Evolutionary conservation across 257 asterid genomes (phyloP).

Genomic region (Solanum bulbocastanum): DNA sequence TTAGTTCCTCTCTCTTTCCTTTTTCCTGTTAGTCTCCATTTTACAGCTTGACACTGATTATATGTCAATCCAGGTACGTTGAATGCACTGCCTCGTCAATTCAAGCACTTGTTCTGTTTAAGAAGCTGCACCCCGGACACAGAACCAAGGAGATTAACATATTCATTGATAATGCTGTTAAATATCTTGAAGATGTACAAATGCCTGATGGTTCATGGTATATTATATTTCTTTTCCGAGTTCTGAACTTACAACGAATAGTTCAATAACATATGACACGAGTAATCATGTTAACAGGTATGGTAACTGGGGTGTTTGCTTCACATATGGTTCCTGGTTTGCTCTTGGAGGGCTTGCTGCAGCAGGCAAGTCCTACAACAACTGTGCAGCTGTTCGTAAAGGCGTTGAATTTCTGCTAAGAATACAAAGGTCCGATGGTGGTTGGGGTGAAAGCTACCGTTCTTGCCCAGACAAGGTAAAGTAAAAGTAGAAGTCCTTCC

Average conservation of each 20-base stretch:
- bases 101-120: conserved; percentile 56
- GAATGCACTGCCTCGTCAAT: conserved; percentile 78
- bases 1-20: neutral
- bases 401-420: conserved; percentile 46
- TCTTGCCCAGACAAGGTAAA: conserved; percentile 67
- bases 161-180: conserved; percentile 27
- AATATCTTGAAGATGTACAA: conserved; percentile 47
- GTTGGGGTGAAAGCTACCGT: conserved; percentile 88
- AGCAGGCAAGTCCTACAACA: conserved; percentile 45
- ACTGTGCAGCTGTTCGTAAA: conserved; percentile 40
- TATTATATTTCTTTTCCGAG: neutral
- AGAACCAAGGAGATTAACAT: conserved; percentile 45
- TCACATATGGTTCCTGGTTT: conserved; percentile 74
- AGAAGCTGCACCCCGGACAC: conserved; percentile 46
- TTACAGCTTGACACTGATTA: neutral
- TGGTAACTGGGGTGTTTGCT: conserved; percentile 84
- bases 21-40: neutral
- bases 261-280: neutral
- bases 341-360: conserved; percentile 67
- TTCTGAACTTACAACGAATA: neutral
- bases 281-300: conserved; percentile 23
- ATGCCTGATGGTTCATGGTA: conserved; percentile 83
- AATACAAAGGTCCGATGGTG: conserved; percentile 61
- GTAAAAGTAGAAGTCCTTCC: neutral
- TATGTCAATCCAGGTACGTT: conserved; percentile 31